Evolutionary conservation across 1,139 yeast species (phyloP), one percentile per base, ranked within the genome.

Genomic region (Suhomyces bokatorum): DNA sequence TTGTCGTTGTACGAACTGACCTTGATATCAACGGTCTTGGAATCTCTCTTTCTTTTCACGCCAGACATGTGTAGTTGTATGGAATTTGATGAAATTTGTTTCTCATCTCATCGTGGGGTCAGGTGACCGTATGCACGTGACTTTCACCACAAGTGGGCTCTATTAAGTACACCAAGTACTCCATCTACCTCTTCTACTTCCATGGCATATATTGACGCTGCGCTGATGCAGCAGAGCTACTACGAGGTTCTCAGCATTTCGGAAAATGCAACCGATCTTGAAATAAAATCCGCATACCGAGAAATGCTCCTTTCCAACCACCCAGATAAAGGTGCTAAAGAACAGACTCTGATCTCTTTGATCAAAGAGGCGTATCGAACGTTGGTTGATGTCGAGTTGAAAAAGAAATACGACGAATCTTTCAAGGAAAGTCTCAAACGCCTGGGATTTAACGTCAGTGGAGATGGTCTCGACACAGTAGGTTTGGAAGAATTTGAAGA

Each of bases 381-480:
- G 0, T 65, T 88, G 10, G 58, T 70, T 0, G 75, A 80, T 53
- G 57, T 64, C 0, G 56, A 46, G 1, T 44, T 52, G 4, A 67
- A 87, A 39, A 39, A 52, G 5, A 59, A 70, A 15, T 86, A 86
- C 56, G 86, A 85, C 54, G 58, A 57, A 3, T 61, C 69, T 12
- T 57, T 84, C 26, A 54, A 63, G 12, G 65, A 66, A 29, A 52
- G 64, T 1, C 62, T 68, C 17, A 73, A 76, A 48, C 67, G 69
- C 26, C 70, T 67, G 29, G 89, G 88, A 0, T 67, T 76, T 31
- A 69, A 72, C 40, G 68, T 77, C 33, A 66, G 70, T 41, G 87
- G 87, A 4, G 85, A 80, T 34, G 93, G 90, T 0, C 65, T 85
- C 20, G 96, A 89, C 53, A 67, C 73, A 5, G 76, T 77, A 42